Base-by-base conservation (phyloP, 257 asterid genomes). In the Ehretia macrophylla region DNA sequence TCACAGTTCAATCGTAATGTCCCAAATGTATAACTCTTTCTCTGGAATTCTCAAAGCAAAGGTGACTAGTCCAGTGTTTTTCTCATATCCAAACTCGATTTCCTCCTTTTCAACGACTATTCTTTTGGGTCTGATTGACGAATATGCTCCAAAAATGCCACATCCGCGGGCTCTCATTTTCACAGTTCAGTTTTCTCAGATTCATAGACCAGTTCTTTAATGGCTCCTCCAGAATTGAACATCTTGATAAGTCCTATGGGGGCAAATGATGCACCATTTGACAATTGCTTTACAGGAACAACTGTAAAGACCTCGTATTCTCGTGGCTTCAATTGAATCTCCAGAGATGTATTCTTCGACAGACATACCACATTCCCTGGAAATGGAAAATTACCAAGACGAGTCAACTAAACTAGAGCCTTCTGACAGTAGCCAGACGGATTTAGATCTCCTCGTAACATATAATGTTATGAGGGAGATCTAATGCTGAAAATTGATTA, bases 161-260 rank as follows among this genome's bases (percentile, higher is more conserved):
- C 86, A 77, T 0, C 95, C 95, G 0, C 83, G 84, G 22, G 83
- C 86, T 62, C 76, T 78, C 70, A 86, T 57, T 63, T 52, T 4
- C 14, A 84, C 71, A 0, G 60, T 59, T 63, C 81, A 0, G 72
- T 60, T 40, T 58, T 66, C 19, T 80, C 79, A 17, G 17, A 13
- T 69, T 83, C 92, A 63, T 77, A 79, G 0, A 61, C 60, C 49
- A 83, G 8, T 40, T 73, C 86, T 54, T 79, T 86, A 57, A 90
- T 72, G 8, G 97, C 96, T 66, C 86, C 97, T 38, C 97, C 97
- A 1, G 97, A 83, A 32, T 90, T 90, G 80, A 90, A 90, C 97
- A 90, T 86, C 53, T 73, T 70, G 21, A 68, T 67, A 5, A 90
- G 95, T 12, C 97, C 97, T 32, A 90, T 22, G 0, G 97, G 83